Evolutionary conservation across 2,329 filamentous ascomycete species (phyloP), one percentile per base, ranked within the genome.

Genomic region (Penicillium sp.): DNA sequence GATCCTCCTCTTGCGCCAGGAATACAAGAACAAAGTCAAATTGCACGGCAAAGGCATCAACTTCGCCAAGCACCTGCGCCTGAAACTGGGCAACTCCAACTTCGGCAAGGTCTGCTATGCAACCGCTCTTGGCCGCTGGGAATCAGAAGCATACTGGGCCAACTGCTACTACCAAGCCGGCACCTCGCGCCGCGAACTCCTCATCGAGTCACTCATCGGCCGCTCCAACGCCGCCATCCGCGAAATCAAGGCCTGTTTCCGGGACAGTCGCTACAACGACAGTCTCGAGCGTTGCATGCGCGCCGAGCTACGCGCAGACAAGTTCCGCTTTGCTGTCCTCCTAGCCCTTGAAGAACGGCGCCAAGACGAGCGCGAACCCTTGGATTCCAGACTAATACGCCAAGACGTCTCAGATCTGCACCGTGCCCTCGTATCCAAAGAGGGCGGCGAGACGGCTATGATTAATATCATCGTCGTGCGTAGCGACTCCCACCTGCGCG

Each of bases 111-210:
- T 88, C 6, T 90, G 87, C 64, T 96, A 97, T 68, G 84, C 91
- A 3, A 91, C 89, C 2, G 90, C 92, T 0, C 80, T 97, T 0
- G 93, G 93, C 8, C 81, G 81, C 45, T 97, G 90, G 85, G 93
- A 96, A 73, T 86, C 84, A 59, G 93, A 98, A 69, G 89, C 89
- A 0, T 95, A 95, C 77, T 98, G 93, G 91, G 90, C 92, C 52
- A 97, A 96, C 69, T 95, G 89, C 71, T 97, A 90, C 85, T 97
- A 96, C 72, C 92, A 96, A 66, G 85, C 86, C 32, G 87, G 92
- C 69, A 88, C 86, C 62, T 88, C 85, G 6, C 81, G 89, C 2
- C 83, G 91, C 5, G 92, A 97, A 70, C 78, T 98, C 31, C 80
- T 98, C 46, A 96, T 97, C 61, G 93, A 98, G 71, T 83, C 85